Evolutionary conservation across 2,329 filamentous ascomycete species (phyloP), one percentile per base, ranked within the genome.

Genomic region (Exophiala phaeomuriformis): DNA sequence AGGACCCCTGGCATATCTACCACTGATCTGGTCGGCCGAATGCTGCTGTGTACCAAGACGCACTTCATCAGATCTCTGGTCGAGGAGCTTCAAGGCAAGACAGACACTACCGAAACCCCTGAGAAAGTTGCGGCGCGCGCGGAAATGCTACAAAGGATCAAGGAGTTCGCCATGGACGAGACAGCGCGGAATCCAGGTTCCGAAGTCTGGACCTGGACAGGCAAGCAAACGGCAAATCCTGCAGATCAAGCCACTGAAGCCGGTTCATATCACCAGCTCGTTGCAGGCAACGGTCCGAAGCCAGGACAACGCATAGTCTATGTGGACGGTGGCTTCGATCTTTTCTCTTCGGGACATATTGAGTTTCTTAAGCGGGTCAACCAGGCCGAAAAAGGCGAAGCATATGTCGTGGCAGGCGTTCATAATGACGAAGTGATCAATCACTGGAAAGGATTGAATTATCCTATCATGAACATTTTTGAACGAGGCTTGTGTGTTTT

Each of bases 391-490:
- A 67, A 73, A 4, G 86, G 85, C 10, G 77, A 77, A 43, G 85
- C 84, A 4, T 97, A 88, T 67, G 79, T 98, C n/a, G 82, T 97
- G 41, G 90, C 89, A 2, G 93, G 93, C 46, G 84, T 98, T 28
- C 93, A 98, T 71, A 88, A 95, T 65, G 93, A 98, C 68, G 83
- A 86, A 60, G 90, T 95, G 56, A 95, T 98, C 70, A 98, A 98
- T 71, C 77, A 85, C 64, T 94, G 90, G 86, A 97, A 97, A 72
- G 91, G 93, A 35, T 79, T 96, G 64, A 98, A 98, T 73, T 98
- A 96, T 68, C 93, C 93, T 29, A 97, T 98, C 73, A 98, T 98
- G 93, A 98, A 97, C 75, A 90, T 95, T 53, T 95, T 91, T 65
- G 93, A 98, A 75, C 85, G 93, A 40, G 90, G 90, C 1, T 82